These are phyloP conservation scores for Talaromyces trachyspermus DNA, from an alignment of 495 filamentous ascomycete species.

Conservation along the genomic window DNA sequence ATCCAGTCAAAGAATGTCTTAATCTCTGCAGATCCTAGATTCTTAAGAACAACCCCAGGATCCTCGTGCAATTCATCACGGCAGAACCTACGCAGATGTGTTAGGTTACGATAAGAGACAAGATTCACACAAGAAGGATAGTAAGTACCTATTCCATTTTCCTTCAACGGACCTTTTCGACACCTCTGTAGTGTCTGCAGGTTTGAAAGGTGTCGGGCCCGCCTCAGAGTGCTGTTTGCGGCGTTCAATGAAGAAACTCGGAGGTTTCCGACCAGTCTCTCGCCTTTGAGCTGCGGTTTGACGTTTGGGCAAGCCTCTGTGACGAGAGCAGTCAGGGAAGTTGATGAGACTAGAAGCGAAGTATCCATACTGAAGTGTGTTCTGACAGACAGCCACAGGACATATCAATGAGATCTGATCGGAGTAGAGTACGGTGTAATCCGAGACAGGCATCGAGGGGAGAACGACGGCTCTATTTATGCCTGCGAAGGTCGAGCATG, in stretches of 20 bases:
- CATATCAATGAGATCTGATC: no score
- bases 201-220: not conserved
- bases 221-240: slow-evolving; percentile 2
- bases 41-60: slow-evolving; percentile 5
- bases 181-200: slow-evolving; percentile 3
- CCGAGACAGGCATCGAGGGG: no score
- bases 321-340: no score
- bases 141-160: slow-evolving; percentile 7
- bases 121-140: not conserved
- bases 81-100: slow-evolving; percentile 2
- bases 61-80: slow-evolving; percentile 10
- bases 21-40: slow-evolving; percentile 4
- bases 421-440: no score
- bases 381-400: no score
- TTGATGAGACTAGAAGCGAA: no score
- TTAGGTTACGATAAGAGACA: not conserved
- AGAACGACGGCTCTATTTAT: no score
- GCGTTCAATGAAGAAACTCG: slow-evolving; percentile 5
- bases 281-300: not conserved
- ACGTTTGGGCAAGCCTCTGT: not conserved
- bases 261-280: not conserved
- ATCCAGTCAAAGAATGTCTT: slow-evolving; percentile 14
- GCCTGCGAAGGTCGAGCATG: no score
- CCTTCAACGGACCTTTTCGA: slow-evolving; percentile 4
- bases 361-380: no score